Evolutionary conservation across 2,329 filamentous ascomycete genomes (phyloP).

Genomic region (Gyromitra esculenta): DNA sequence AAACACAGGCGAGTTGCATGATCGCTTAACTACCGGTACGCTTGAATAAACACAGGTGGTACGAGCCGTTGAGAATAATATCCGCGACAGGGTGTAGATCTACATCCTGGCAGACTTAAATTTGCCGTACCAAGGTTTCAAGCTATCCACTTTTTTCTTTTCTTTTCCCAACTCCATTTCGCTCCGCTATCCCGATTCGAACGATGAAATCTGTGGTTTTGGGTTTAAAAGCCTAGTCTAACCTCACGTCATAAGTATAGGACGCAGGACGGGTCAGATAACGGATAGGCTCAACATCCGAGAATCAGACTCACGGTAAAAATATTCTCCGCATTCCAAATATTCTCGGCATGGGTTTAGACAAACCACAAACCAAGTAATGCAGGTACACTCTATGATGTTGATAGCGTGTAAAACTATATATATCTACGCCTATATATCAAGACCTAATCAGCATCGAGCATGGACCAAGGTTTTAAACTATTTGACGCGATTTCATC

Average conservation of each 20-base stretch:
- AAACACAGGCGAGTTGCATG: conserved; percentile 20
- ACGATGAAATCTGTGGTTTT: background rate
- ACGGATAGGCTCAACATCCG: conserved; percentile 16
- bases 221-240: background rate
- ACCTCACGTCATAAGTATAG: background rate
- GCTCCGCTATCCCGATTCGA: background rate
- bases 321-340: background rate
- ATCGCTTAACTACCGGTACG: conserved; percentile 30
- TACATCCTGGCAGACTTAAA: background rate
- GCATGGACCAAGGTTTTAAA: background rate
- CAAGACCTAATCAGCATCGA: background rate
- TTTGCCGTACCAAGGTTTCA: conserved; percentile 25
- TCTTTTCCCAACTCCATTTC: background rate
- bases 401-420: background rate
- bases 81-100: conserved; percentile 2
- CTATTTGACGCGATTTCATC: background rate
- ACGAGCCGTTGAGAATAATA: background rate
- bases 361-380: background rate
- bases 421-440: background rate
- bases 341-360: background rate
- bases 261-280: background rate
- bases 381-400: background rate
- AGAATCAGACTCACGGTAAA: background rate
- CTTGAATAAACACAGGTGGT: background rate
- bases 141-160: conserved; percentile 1